Base-by-base conservation (phyloP, 495 filamentous ascomycete species). In the Neurospora sp. region DNA sequence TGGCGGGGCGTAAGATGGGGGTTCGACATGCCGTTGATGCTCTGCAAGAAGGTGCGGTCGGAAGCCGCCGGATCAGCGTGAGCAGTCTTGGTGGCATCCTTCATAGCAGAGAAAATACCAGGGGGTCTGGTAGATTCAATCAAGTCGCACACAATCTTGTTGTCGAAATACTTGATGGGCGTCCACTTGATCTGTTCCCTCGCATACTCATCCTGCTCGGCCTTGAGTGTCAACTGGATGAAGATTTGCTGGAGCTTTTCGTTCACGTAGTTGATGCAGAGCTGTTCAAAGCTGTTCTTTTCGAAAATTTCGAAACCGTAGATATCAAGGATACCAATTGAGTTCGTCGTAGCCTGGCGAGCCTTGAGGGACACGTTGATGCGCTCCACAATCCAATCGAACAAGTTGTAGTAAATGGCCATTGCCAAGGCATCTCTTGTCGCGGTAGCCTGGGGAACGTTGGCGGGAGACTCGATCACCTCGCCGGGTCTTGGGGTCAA, bases 231-330 rank as follows among this genome's bases (percentile, higher is more conserved):
- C 73, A 99, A 86, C 81, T 99, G 96, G 73, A 99, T 99, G 80
- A 99, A 99, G 77, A 99, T 99, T 80, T 99, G 96, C 82, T 99
- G 96, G 68, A 99, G 85, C 81, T 99, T 99, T 82, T 99, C 96
- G 83, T 99, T 99, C 79, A 99, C 96, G 79, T 99, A 99, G 85
- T 99, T 99, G 83, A 99, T 99, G 82, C 96, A 99, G 18, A 99
- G 90, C 84, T 99, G 96, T 81, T 99, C 96, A 77, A 99, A 99
- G 73, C 94, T 97, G 83, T 99, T 99, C 82, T 91, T 93, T 81
- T 99, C 96, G 75, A 99, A 99, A 75, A 99, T 99, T 81, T 99
- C 96, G 77, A 99, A 99, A 18, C 96, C 96, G 81, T 99, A 99
- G 74, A 99, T 99, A 87, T 99, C 96, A 69, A 99, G 88, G 81